phyloP scores from a whole-genome alignment of 164 flowering plant genomes.

The Litsea cubeba region DNA sequence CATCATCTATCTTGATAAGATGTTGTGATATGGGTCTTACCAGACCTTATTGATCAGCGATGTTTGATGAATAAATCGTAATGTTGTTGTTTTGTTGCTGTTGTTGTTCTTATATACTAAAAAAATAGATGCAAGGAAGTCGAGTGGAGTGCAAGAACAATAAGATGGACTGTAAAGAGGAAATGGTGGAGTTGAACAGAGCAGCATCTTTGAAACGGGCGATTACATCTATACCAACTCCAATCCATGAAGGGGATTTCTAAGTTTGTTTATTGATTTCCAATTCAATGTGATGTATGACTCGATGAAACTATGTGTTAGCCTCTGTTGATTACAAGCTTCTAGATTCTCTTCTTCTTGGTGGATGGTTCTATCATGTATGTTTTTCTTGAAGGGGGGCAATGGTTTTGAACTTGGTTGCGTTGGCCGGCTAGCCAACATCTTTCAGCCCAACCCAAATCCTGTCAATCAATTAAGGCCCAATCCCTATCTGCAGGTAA shows the following conservation, averaged over 20 bases:
- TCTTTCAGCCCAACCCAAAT: too few species aligned
- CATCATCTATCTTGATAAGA: not conserved
- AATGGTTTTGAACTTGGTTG: too few species aligned
- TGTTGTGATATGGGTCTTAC: not conserved
- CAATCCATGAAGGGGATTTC: not conserved
- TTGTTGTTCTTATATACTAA: not conserved
- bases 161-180: not conserved
- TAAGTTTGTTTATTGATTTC: too few species aligned
- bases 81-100: not conserved
- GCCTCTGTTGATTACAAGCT: too few species aligned
- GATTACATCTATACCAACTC: constrained; percentile 5
- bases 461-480: too few species aligned
- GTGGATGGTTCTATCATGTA: too few species aligned
- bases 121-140: not conserved
- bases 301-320: too few species aligned
- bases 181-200: not conserved
- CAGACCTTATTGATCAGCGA: not conserved
- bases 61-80: not conserved
- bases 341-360: too few species aligned
- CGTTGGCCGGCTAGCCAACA: too few species aligned
- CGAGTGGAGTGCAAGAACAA: not conserved
- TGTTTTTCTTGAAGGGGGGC: too few species aligned
- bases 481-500: too few species aligned
- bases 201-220: not conserved
- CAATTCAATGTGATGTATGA: too few species aligned